These are phyloP conservation scores for Solanum chilense DNA, from an alignment of 257 asterid genomes.

Conservation along the genomic window DNA sequence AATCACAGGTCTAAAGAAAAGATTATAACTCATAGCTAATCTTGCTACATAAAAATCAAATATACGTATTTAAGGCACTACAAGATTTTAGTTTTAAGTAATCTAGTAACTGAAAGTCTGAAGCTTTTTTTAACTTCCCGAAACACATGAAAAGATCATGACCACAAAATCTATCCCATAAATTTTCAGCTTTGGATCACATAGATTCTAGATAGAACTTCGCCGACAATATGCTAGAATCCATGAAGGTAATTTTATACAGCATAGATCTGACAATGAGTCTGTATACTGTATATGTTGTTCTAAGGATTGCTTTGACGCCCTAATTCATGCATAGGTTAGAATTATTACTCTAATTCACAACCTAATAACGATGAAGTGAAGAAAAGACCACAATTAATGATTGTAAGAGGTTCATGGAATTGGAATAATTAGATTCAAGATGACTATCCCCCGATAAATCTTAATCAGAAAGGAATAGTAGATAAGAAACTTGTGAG, in stretches of 20 bases:
- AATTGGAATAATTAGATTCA: not conserved
- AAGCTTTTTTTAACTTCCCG: not conserved
- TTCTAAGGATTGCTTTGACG: not conserved
- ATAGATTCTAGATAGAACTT: not conserved
- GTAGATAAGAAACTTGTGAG: not conserved
- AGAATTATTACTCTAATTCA: not conserved
- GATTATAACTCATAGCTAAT: not conserved
- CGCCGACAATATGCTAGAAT: not conserved
- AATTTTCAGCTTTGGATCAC: not conserved
- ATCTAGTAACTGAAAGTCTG: not conserved
- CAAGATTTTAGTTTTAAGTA: not conserved
- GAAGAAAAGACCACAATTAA: not conserved
- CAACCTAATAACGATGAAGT: not conserved
- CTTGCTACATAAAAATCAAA: not conserved
- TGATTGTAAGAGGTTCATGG: not conserved
- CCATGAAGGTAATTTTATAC: not conserved
- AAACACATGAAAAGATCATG: not conserved
- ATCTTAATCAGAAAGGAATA: not conserved
- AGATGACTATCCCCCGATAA: not conserved
- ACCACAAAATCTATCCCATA: not conserved
- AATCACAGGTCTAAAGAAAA: not conserved
- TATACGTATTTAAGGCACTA: not conserved
- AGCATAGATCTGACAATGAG: not conserved
- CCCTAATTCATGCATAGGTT: not conserved
- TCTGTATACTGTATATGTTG: not conserved